phyloP scores from a whole-genome alignment of 768 basidiomycete species.

The Fomitopsis serialis region DNA sequence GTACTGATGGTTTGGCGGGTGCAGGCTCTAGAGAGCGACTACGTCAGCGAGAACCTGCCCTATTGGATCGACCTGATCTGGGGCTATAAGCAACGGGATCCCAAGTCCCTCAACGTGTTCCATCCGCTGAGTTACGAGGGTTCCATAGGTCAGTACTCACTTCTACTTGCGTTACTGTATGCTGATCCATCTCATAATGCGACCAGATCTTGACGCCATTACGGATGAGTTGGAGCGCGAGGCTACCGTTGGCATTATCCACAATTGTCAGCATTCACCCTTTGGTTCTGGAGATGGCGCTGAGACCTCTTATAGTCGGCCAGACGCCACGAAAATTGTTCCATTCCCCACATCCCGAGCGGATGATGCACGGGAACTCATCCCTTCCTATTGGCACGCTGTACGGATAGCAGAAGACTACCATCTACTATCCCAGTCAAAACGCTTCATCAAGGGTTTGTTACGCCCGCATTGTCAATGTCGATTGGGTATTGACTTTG shows the following conservation, averaged over 20 bases:
- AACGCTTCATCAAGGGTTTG: conserved; percentile 52
- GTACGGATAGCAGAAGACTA: conserved; percentile 86
- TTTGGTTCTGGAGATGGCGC: background rate
- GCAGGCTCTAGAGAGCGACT: conserved; percentile 83
- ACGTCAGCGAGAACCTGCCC: conserved; percentile 78
- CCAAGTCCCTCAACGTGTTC: conserved; percentile 75
- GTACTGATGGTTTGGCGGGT: background rate
- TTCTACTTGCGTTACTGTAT: background rate
- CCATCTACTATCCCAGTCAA: conserved; percentile 56
- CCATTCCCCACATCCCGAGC: conserved; percentile 63
- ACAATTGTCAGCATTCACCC: conserved; percentile 63
- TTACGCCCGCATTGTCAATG: background rate
- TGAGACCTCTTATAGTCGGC: conserved; percentile 49
- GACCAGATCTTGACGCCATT: conserved; percentile 76
- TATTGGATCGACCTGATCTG: conserved; percentile 95
- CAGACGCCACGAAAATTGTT: conserved; percentile 91
- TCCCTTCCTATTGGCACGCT: conserved; percentile 66
- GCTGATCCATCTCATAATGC: background rate
- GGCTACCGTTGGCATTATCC: conserved; percentile 91
- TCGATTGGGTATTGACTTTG: no score
- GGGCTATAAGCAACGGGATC: conserved; percentile 81
- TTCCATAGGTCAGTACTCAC: conserved; percentile 53
- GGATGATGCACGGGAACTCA: conserved; percentile 66
- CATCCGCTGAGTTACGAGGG: conserved; percentile 94
- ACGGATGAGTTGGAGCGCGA: conserved; percentile 83